These are phyloP conservation scores for Periconia sp. DNA, from an alignment of 2,329 filamentous ascomycete genomes.

Conservation along the genomic window DNA sequence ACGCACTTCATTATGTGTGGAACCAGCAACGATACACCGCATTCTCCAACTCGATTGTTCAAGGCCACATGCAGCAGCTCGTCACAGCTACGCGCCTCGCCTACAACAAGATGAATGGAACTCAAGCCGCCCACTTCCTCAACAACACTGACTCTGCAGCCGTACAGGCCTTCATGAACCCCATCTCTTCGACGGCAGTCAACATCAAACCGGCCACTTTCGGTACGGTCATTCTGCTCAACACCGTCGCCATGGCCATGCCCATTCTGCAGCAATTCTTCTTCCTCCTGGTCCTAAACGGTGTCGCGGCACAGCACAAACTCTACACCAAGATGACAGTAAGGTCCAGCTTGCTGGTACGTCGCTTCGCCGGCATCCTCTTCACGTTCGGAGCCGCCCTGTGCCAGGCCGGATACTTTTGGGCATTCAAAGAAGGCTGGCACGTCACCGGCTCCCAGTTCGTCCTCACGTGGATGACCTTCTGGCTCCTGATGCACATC, in stretches of 20 bases:
- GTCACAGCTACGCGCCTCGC: constrained; percentile 39
- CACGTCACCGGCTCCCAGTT: constrained; percentile 49
- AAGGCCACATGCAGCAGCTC: constrained; percentile 39
- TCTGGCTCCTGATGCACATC: constrained; percentile 54
- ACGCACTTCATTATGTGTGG: constrained; percentile 52
- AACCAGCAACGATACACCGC: constrained; percentile 54
- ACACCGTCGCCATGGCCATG: constrained; percentile 53
- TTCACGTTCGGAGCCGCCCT: constrained; percentile 52
- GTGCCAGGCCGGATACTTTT: constrained; percentile 50
- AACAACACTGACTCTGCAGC: constrained; percentile 37
- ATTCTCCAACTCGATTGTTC: constrained; percentile 44
- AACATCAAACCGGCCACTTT: constrained; percentile 52
- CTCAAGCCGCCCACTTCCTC: constrained; percentile 27
- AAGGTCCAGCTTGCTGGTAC: constrained; percentile 30
- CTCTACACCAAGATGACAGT: constrained; percentile 28
- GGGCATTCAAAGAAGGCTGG: constrained; percentile 53
- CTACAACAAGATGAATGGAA: constrained; percentile 44
- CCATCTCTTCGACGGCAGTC: constrained; percentile 43
- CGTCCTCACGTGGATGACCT: constrained; percentile 49
- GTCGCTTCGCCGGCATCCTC: constrained; percentile 40
- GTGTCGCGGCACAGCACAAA: constrained; percentile 43
- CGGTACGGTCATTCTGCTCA: constrained; percentile 52
- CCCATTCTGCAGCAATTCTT: constrained; percentile 58
- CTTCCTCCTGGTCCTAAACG: constrained; percentile 55
- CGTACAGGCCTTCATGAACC: constrained; percentile 45